Evolutionary conservation across 352 stramenopile species (phyloP).

Genomic region (Globisporangium apiculatum): DNA sequence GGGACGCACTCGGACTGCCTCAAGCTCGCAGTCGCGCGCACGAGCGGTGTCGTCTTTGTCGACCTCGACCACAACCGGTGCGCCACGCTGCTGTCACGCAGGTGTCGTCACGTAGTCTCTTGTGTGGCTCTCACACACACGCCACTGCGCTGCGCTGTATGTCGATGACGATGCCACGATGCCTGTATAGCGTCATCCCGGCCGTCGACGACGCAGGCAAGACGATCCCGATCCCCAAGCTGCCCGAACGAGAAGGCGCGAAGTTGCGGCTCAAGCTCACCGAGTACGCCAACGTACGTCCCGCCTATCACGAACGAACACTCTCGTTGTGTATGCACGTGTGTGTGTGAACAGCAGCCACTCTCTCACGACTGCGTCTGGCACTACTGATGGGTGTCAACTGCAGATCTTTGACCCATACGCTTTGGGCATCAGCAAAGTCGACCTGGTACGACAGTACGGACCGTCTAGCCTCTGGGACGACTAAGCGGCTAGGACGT

Average conservation of each 20-base stretch:
- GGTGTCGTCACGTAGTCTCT: neutral
- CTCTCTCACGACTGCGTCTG: neutral
- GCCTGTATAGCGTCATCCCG: constrained; percentile 46
- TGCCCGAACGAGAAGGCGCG: constrained; percentile 57
- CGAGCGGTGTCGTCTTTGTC: constrained; percentile 89
- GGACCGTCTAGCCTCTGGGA: too few relatives aligned
- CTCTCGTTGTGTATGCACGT: constrained; percentile 18
- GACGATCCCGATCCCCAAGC: constrained; percentile 53
- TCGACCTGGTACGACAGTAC: constrained; percentile 39
- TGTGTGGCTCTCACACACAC: neutral
- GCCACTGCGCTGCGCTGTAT: neutral
- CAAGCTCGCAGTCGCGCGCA: constrained; percentile 46
- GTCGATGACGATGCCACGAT: neutral
- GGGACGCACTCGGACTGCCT: constrained; percentile 84
- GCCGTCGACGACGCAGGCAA: constrained; percentile 63
- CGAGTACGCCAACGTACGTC: constrained; percentile 50
- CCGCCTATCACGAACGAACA: too few relatives aligned
- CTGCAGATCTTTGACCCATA: constrained; percentile 76
- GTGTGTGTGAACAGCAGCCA: neutral
- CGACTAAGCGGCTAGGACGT: too few relatives aligned
- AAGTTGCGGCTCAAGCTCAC: constrained; percentile 60
- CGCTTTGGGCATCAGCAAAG: constrained; percentile 57
- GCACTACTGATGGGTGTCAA: neutral
- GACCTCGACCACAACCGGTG: constrained; percentile 91
- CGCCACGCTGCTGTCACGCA: neutral